Base-by-base conservation (phyloP, 163 green algal genomes). In the Chloroidium sp. region DNA sequence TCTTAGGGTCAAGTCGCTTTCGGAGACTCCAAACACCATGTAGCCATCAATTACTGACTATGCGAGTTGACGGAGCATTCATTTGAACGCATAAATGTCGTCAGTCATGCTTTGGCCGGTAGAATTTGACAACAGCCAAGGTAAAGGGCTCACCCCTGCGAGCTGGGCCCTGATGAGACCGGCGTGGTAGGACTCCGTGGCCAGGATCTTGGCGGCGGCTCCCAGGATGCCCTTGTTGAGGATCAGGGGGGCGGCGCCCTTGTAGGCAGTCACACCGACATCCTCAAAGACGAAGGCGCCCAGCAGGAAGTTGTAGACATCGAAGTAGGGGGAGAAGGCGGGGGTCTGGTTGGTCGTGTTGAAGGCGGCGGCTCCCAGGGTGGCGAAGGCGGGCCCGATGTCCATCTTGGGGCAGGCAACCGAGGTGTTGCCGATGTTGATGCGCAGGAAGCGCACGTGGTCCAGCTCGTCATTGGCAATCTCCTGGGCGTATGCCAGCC, bases 241-340 rank as follows among this genome's bases (percentile, higher is more conserved):
- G 69, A 87, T 82, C 1, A 86, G 74, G 60, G 77, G 62, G 0
- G 81, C 78, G 61, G 82, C 87, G 58, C 83, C 83, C 67, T 80
- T 76, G 85, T 91, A 93, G 3, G 89, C 89, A 3, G 87, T 91
- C 76, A 90, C 89, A 64, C 89, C 89, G 1, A 92, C 88, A 69
- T 93, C 89, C 86, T 93, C 88, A 80, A 92, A 93, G 80, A 92
- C 87, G 86, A 90, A 93, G 64, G 88, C 84, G 62, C 78, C 78
- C 13, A 67, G 64, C 67, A 69, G 58, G 67, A 81, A 81, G 78
- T 62, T 36, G 36, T 77, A 61, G 62, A 72, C 78, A 67, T 81
- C 69, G 36, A 36, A 58, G 58, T 76, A 76, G 59, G 69, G 59
- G 61, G 62, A 74, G 80, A 83, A 91, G 67, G 78, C 57, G 2